Conservation (phyloP, 163 green algal genomes). For the Chloromonas sp. region DNA sequence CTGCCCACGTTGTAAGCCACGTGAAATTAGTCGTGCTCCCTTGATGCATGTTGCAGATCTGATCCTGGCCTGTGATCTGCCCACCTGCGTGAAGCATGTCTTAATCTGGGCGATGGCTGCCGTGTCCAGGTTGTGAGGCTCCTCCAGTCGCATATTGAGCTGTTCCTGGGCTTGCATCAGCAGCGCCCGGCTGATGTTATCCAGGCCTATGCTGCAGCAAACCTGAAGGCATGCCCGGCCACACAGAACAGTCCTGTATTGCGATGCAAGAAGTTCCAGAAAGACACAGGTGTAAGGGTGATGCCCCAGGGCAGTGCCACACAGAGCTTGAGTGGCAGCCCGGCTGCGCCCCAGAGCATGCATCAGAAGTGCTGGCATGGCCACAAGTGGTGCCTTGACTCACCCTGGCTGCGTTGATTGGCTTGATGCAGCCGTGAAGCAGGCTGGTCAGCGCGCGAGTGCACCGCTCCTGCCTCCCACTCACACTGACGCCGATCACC, state of each 20-base stretch:
- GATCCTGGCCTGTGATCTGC: neutral
- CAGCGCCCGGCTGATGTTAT: neutral
- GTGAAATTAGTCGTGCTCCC: no score
- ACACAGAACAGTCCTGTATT: no score
- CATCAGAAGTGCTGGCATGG: neutral
- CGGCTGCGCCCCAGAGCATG: no score
- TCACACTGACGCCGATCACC: neutral
- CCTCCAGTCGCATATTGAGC: neutral
- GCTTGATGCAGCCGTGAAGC: neutral
- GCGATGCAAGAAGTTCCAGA: no score
- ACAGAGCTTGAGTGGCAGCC: no score
- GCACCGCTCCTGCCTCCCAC: neutral
- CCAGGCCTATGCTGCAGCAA: neutral
- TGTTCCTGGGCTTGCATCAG: neutral
- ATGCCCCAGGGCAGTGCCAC: no score
- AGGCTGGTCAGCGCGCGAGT: neutral
- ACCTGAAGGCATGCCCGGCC: neutral
- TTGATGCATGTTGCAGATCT: no score
- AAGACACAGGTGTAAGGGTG: no score
- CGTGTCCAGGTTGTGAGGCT: constrained; percentile 3
- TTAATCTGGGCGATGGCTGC: neutral
- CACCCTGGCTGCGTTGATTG: neutral
- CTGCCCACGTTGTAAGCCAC: no score
- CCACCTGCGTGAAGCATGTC: neutral
- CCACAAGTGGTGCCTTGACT: neutral